Evolutionary conservation across 2,329 filamentous ascomycete genomes (phyloP).

Genomic region (Xylariomycetidae sp.): DNA sequence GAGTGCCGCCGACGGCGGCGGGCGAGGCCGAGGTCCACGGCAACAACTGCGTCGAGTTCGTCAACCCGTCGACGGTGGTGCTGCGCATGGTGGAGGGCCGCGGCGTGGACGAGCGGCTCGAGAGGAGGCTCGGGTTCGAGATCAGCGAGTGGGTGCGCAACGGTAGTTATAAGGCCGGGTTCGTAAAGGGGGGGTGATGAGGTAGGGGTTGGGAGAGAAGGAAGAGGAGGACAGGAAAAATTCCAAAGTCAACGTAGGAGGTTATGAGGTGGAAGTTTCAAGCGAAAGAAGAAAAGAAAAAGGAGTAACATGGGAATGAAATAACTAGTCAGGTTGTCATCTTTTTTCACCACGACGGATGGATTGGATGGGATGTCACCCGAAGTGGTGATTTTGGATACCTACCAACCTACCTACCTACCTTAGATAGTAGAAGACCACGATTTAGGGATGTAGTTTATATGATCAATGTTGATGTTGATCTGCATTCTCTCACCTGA

Average conservation of each 20-base stretch:
- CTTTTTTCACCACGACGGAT: too few relatives aligned
- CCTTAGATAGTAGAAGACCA: too few relatives aligned
- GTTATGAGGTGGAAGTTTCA: not conserved
- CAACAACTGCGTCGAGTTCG: slow-evolving; percentile 52
- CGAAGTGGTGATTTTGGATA: not conserved
- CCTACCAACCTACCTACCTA: too few relatives aligned
- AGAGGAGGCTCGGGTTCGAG: slow-evolving; percentile 79
- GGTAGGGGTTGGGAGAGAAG: not conserved
- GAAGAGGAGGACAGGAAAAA: not conserved
- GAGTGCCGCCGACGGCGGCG: slow-evolving; percentile 15
- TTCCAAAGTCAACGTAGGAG: too few relatives aligned
- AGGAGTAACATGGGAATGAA: not conserved
- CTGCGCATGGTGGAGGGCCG: slow-evolving; percentile 42
- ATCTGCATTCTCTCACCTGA: not conserved
- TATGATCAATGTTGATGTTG: slow-evolving; percentile 11
- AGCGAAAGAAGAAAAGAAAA: slow-evolving; percentile 4
- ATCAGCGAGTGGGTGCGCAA: slow-evolving; percentile 73
- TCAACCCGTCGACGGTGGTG: slow-evolving; percentile 49
- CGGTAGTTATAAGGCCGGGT: slow-evolving; percentile 34
- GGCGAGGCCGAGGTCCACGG: slow-evolving; percentile 10
- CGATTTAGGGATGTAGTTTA: slow-evolving; percentile 12
- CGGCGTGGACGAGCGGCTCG: slow-evolving; percentile 61
- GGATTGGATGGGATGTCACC: slow-evolving; percentile 2
- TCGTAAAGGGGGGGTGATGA: slow-evolving; percentile 6
- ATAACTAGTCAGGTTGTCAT: slow-evolving; percentile 1